Percentiles rank a stretch among this genome's conserved stretches.
phyloP scores from a whole-genome alignment of 352 stramenopile genomes.

The Pythium biforme region DNA sequence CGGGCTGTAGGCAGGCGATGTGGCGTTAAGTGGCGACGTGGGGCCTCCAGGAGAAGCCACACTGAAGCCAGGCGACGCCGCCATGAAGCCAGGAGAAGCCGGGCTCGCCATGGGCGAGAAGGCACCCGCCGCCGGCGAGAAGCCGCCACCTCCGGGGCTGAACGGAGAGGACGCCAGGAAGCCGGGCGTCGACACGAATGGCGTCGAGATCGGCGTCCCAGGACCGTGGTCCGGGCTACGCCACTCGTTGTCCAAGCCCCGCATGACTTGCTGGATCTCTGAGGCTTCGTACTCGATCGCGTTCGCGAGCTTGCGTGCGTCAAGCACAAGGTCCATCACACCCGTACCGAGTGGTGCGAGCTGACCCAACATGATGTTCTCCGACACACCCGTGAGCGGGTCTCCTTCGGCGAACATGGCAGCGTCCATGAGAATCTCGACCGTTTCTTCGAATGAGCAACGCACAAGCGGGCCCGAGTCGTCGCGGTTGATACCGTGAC shows the following conservation, averaged over 20 bases:
- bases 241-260: slow-evolving; percentile 90
- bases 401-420: slow-evolving; percentile 98
- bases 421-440: slow-evolving; percentile 99
- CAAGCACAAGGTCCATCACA: slow-evolving; percentile 97
- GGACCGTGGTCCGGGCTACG: slow-evolving; percentile 76
- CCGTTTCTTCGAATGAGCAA: slow-evolving; percentile 99
- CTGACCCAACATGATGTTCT: slow-evolving; percentile 99
- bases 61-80: slow-evolving; percentile 65
- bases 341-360: slow-evolving; percentile 96
- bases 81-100: slow-evolving; percentile 75
- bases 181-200: slow-evolving; percentile 76
- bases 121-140: slow-evolving; percentile 85
- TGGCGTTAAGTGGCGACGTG: slow-evolving; percentile 67
- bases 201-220: slow-evolving; percentile 84
- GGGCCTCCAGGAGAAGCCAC: slow-evolving; percentile 76
- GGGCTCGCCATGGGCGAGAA: slow-evolving; percentile 86
- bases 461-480: slow-evolving; percentile 97
- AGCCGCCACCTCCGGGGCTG: slow-evolving; percentile 81
- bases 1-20: slow-evolving; percentile 86
- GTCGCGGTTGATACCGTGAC: slow-evolving; percentile 99
- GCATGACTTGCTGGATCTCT: slow-evolving; percentile 92
- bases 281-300: slow-evolving; percentile 96
- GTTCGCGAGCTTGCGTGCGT: slow-evolving; percentile 97
- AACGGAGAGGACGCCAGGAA: slow-evolving; percentile 90
- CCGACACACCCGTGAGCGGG: slow-evolving; percentile 96